Base-by-base conservation (phyloP, 805 yeast species). In the Sporopachydermia quercuum region DNA sequence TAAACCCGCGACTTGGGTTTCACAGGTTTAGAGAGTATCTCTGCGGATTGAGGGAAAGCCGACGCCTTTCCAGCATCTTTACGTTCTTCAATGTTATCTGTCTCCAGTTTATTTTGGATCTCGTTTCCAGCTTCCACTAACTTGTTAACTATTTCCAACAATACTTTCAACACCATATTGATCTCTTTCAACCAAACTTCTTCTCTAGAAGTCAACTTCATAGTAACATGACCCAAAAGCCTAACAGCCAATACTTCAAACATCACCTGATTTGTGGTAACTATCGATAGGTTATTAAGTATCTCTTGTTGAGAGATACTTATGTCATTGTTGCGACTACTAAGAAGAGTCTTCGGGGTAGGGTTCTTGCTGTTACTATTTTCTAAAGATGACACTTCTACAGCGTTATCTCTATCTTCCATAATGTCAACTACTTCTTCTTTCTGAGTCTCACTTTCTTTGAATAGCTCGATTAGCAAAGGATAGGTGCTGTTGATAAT, bases 401-500 rank as follows among this genome's bases (percentile, higher is more conserved):
- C n/a, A 23, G 30, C n/a, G n/a, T 23, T 23, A 23, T 23, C 30
- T 23, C 30, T n/a, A n/a, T n/a, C n/a, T n/a, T n/a, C n/a, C n/a
- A n/a, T n/a, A n/a, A n/a, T n/a, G n/a, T n/a, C n/a, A n/a, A n/a
- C n/a, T n/a, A n/a, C n/a, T n/a, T n/a, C n/a, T n/a, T n/a, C n/a
- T n/a, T n/a, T n/a, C n/a, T n/a, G n/a, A n/a, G n/a, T n/a, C n/a
- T n/a, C n/a, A n/a, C n/a, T n/a, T n/a, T n/a, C 30, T 23, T 23
- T 23, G 13, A 23, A n/a, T n/a, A 23, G 30, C 30, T 23, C 13
- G 30, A 23, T 8, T 8, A 23, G 30, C 51, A 35, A n/a, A 4
- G 78, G 80, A 37, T 74, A 57, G 1, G 76, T 64, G 15, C 66
- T 54, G 17, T 70, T 74, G 17, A 74, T 53, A 1, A 80, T 66